phyloP scores from a whole-genome alignment of 2,329 filamentous ascomycete species.

The Nothomitra cinnamomea region DNA sequence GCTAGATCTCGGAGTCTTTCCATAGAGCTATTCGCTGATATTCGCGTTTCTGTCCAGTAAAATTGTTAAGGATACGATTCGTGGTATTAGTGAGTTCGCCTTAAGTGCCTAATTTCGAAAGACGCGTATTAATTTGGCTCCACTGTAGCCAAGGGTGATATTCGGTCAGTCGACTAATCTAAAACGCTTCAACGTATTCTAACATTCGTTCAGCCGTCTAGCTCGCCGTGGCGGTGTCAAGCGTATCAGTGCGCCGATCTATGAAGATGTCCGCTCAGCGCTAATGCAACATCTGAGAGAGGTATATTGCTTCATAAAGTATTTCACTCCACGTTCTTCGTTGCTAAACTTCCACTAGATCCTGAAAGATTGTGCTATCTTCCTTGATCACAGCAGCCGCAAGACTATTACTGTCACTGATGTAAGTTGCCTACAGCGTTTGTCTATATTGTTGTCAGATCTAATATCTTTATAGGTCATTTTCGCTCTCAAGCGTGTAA shows the following conservation, averaged over 20 bases:
- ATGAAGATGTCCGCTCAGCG: conserved; percentile 39
- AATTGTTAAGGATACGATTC: conserved; percentile 29
- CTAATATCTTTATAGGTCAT: conserved; percentile 6
- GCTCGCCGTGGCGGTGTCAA: conserved; percentile 65
- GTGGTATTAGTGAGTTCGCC: conserved; percentile 32
- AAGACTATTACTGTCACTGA: conserved; percentile 49
- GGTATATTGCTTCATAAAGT: conserved; percentile 22
- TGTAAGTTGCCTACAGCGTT: conserved; percentile 25
- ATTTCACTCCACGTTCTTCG: not conserved
- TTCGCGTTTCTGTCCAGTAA: conserved; percentile 23
- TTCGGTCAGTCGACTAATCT: conserved; percentile 26
- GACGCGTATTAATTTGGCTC: not conserved
- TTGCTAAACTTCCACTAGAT: conserved; percentile 25
- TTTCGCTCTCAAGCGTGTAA: conserved; percentile 8
- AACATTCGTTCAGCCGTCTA: conserved; percentile 35
- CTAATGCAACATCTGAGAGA: conserved; percentile 32
- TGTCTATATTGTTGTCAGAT: not conserved
- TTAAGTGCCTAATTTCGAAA: not conserved
- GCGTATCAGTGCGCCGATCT: conserved; percentile 47
- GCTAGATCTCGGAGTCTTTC: too few relatives aligned
- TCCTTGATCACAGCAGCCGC: conserved; percentile 34
- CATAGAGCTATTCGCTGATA: not conserved
- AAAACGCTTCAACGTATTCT: not conserved
- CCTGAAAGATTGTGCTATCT: conserved; percentile 30
- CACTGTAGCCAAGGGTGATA: conserved; percentile 29